Conservation (phyloP, 306 rosid species). For the Vigna trinervia region DNA sequence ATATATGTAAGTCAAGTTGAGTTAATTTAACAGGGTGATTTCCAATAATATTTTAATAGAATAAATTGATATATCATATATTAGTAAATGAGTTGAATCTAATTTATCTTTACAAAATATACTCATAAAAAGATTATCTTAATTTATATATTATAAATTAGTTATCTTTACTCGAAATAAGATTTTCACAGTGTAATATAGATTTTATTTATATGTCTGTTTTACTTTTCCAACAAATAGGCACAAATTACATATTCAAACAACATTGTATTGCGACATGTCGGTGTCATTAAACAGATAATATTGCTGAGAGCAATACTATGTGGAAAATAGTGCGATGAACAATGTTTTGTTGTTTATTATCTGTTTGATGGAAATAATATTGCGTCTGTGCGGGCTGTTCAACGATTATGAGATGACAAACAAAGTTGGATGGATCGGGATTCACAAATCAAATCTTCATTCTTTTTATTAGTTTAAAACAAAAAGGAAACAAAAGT, state of each 20-base stretch:
- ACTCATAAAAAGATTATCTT: too few species aligned
- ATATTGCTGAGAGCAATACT: not conserved
- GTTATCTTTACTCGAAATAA: too few species aligned
- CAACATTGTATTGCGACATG: not conserved
- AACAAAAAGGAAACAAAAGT: conserved; percentile 13
- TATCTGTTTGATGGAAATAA: not conserved
- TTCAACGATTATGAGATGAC: conserved; percentile 14
- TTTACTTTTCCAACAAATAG: not conserved
- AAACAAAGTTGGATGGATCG: conserved; percentile 15
- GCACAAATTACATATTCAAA: not conserved
- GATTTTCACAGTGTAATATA: too few species aligned
- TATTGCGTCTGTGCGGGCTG: not conserved
- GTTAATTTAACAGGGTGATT: too few species aligned
- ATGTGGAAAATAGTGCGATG: not conserved
- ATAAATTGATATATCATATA: too few species aligned
- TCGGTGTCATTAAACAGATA: conserved; percentile 10
- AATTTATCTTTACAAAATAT: too few species aligned
- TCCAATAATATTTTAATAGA: too few species aligned
- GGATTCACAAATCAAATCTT: conserved; percentile 27
- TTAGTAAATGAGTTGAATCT: too few species aligned
- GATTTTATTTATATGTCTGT: not conserved
- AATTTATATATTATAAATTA: too few species aligned
- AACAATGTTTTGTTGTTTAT: not conserved
- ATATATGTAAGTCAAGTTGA: too few species aligned
- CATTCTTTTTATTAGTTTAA: not conserved